A percentile compares a stretch with the other conserved stretches of the same genome.
Conservation (phyloP, 345 rosid species). For the Raphanus sativus region DNA sequence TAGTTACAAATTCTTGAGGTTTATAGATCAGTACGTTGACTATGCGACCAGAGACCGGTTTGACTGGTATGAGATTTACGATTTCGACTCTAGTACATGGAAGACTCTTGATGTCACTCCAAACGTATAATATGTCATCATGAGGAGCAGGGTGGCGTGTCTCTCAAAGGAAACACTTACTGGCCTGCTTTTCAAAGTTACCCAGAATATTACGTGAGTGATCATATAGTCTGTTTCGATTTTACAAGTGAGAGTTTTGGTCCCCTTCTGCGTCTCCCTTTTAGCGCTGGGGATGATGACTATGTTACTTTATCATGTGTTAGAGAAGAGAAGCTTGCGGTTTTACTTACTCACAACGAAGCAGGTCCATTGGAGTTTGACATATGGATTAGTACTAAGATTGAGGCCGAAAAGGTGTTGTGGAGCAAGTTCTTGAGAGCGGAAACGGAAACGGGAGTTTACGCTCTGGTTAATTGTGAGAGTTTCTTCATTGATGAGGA, state of each 20-base stretch:
- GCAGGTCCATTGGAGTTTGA: neutral
- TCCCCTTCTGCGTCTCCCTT: no score
- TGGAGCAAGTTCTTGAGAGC: neutral
- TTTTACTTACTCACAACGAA: neutral
- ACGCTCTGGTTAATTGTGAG: neutral
- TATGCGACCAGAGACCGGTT: neutral
- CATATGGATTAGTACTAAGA: neutral
- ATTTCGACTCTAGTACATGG: neutral
- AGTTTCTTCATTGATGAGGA: neutral
- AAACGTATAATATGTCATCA: neutral
- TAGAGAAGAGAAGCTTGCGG: neutral
- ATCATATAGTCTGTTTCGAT: no score
- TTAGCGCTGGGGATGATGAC: no score
- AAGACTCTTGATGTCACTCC: neutral
- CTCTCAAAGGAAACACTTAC: neutral
- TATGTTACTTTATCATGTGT: no score
- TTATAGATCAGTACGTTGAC: neutral
- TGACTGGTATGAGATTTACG: neutral
- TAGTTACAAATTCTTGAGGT: slow-evolving; percentile 3
- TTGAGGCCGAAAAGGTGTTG: neutral
- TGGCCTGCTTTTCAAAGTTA: neutral
- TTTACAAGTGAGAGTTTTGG: no score
- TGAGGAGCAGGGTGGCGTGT: neutral
- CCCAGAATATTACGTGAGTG: no score
- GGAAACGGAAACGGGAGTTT: neutral